Conservation (phyloP, 768 basidiomycete species). For the Lactarius hatsudake region DNA sequence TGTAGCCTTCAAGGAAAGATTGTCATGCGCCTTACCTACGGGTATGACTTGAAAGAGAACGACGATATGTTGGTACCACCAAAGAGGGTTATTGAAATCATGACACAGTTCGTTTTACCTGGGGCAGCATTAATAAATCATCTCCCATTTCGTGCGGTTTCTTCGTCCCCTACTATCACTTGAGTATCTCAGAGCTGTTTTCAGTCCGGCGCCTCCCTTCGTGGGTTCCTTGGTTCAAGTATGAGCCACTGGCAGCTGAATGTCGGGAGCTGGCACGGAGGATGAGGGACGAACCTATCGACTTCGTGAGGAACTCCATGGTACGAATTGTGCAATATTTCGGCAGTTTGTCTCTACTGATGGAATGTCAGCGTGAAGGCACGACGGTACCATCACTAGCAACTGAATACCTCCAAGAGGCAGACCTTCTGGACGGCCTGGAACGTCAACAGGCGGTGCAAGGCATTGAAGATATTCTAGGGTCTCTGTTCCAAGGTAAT, state of each 20-base stretch:
- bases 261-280: background rate
- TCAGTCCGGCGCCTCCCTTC: background rate
- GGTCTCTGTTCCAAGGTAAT: conserved; percentile 13
- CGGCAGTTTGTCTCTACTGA: background rate
- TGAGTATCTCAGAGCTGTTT: background rate
- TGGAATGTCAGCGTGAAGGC: background rate
- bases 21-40: conserved; percentile 11
- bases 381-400: background rate
- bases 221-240: conserved; percentile 7
- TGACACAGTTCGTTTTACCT: background rate
- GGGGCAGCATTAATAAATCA: conserved; percentile 2
- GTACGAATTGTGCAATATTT: background rate
- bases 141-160: conserved; percentile 15
- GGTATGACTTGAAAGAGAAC: conserved; percentile 1
- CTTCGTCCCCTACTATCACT: too few species aligned
- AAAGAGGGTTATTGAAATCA: background rate
- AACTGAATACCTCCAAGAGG: background rate
- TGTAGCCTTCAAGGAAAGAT: background rate
- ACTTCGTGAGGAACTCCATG: conserved; percentile 2
- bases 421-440: background rate
- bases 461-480: conserved; percentile 5
- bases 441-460: too few species aligned
- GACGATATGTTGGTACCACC: background rate
- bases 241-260: background rate
- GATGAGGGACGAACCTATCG: background rate